A percentile compares a stretch with the other conserved stretches of the same genome.
Evolutionary conservation across 306 rosid genomes (phyloP).

Genomic region (Corylus avellana): DNA sequence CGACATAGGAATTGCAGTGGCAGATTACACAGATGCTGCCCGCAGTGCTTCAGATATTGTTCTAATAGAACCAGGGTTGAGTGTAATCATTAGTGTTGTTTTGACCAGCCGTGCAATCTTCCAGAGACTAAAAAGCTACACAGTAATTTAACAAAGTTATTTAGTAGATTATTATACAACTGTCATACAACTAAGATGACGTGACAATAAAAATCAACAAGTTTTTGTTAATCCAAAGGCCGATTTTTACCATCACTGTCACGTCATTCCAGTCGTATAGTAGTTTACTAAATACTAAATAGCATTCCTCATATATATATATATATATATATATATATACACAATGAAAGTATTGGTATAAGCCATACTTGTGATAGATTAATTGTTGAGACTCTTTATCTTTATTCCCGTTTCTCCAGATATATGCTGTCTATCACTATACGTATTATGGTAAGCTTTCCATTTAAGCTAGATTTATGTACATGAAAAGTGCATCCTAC

Average conservation of each 20-base stretch:
- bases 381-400: conserved; percentile 7
- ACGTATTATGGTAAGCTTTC: conserved; percentile 68
- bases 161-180: too few species aligned
- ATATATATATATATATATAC: too few species aligned
- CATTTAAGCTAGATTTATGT: background rate
- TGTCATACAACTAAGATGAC: too few species aligned
- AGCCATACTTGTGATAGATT: conserved; percentile 3
- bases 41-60: conserved; percentile 77
- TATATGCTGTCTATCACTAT: conserved; percentile 85
- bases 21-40: conserved; percentile 78
- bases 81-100: conserved; percentile 80
- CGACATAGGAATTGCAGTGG: conserved; percentile 81
- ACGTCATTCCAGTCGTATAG: too few species aligned
- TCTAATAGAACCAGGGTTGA: conserved; percentile 75
- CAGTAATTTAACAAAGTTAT: conserved; percentile 39
- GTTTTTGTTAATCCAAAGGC: too few species aligned
- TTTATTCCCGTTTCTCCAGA: conserved; percentile 35
- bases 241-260: too few species aligned
- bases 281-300: too few species aligned
- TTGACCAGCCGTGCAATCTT: conserved; percentile 79
- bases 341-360: background rate
- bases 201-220: too few species aligned
- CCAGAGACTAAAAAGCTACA: conserved; percentile 77
- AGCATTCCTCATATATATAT: too few species aligned
- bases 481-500: conserved; percentile 12